Evolutionary conservation across 129 eudicot species (phyloP).

Genomic region (Erigeron canadensis): DNA sequence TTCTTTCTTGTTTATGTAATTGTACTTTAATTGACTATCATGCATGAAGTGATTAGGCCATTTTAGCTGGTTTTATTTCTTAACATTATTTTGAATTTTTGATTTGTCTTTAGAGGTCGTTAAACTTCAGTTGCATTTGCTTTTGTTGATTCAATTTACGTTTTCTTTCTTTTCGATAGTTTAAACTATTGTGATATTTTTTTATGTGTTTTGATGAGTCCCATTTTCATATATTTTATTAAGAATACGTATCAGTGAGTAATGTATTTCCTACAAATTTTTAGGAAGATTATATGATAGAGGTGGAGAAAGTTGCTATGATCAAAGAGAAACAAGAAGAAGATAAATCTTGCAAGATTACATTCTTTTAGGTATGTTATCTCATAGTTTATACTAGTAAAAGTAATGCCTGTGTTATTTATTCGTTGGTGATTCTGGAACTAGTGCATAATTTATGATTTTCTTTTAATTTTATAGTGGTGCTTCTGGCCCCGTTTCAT

Average conservation of each 20-base stretch:
- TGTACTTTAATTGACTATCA: not conserved
- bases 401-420: not conserved
- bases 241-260: not conserved
- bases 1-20: too few species aligned
- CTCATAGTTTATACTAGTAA: slow-evolving; percentile 18
- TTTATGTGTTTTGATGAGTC: too few species aligned
- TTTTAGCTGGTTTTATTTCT: not conserved
- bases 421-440: slow-evolving; percentile 1
- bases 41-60: not conserved
- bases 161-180: not conserved
- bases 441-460: slow-evolving; percentile 12
- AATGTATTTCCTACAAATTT: slow-evolving; percentile 13
- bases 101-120: slow-evolving; percentile 18
- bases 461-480: slow-evolving; percentile 41
- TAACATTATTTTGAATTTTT: slow-evolving; percentile 2
- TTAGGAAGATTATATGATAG: slow-evolving; percentile 59
- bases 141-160: not conserved
- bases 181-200: too few species aligned
- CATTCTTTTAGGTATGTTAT: slow-evolving; percentile 67
- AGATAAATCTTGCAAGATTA: slow-evolving; percentile 66
- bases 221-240: not conserved
- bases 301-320: slow-evolving; percentile 63
- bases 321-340: slow-evolving; percentile 78
- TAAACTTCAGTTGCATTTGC: not conserved
- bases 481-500: slow-evolving; percentile 4